A percentile compares a stretch with the other conserved stretches of the same genome.
phyloP scores from a whole-genome alignment of 805 yeast species.

The Cyberlindnera misumaiensis region DNA sequence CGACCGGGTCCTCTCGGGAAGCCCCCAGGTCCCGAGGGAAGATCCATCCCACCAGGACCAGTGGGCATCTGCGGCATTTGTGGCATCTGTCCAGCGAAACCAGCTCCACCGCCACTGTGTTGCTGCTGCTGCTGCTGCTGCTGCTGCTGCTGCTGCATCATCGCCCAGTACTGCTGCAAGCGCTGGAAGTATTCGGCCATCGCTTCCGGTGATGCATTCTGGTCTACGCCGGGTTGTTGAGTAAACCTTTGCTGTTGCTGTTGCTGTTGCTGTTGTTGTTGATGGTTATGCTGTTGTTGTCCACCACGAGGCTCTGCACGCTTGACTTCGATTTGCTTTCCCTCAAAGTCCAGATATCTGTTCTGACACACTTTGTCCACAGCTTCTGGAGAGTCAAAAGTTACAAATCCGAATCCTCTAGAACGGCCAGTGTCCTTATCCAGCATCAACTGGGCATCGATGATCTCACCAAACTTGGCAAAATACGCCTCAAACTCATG shows the following conservation, averaged over 20 bases:
- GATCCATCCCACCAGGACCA: constrained; percentile 13
- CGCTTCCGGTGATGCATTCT: constrained; percentile 4
- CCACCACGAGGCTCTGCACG: constrained; percentile 79
- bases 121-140: constrained; percentile 31
- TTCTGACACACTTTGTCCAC: constrained; percentile 83
- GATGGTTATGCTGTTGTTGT: constrained; percentile 38
- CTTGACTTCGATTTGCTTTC: constrained; percentile 77
- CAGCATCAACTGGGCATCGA: constrained; percentile 95
- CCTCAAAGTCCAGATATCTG: constrained; percentile 77
- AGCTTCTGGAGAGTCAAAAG: constrained; percentile 91
- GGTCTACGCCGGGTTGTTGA: constrained; percentile 5
- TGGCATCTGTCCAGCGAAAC: constrained; percentile 7
- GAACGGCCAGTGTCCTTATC: constrained; percentile 96
- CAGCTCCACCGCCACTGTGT: background rate
- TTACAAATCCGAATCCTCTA: constrained; percentile 94
- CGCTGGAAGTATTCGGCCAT: constrained; percentile 49
- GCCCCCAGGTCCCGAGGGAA: constrained; percentile 14
- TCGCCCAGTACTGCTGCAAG: constrained; percentile 58
- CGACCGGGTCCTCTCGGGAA: constrained; percentile 19
- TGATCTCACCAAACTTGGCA: constrained; percentile 80
- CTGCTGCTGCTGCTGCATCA: constrained; percentile 38
- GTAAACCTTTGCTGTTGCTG: constrained; percentile 17
- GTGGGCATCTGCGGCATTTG: constrained; percentile 6
- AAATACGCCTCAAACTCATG: constrained; percentile 83
- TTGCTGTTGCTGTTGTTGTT: constrained; percentile 25